Percentiles rank a stretch among this genome's conserved stretches.
These are phyloP conservation scores for Mesembryanthemum crystallinum DNA, from an alignment of 148 eudicot species.

Conservation along the genomic window DNA sequence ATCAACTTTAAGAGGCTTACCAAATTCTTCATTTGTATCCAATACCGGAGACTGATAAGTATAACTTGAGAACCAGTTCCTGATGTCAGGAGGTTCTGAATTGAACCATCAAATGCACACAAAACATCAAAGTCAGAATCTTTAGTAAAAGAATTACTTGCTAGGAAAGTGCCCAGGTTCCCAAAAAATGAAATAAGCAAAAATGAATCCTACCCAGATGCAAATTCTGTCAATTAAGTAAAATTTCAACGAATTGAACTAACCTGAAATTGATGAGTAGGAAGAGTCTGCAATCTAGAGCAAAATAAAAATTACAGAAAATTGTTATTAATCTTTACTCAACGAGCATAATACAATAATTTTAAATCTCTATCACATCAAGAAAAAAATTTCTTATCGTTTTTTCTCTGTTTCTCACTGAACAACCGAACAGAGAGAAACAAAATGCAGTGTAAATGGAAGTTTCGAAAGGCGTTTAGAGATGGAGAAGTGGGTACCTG, in stretches of 20 bases:
- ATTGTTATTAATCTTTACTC: neutral
- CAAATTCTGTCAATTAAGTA: neutral
- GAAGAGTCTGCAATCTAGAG: constrained; percentile 9
- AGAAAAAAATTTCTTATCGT: neutral
- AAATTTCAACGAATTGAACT: neutral
- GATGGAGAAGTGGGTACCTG: constrained; percentile 10
- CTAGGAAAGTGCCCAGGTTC: neutral
- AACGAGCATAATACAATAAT: neutral
- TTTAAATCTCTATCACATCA: neutral
- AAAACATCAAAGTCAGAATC: neutral
- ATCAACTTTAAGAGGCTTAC: constrained; percentile 24
- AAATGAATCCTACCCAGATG: neutral
- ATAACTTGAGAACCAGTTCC: constrained; percentile 77
- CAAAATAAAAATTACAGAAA: constrained; percentile 11
- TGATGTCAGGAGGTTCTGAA: constrained; percentile 61
- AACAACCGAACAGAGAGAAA: neutral
- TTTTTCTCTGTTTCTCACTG: neutral
- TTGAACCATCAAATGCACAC: constrained; percentile 12
- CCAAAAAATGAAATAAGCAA: neutral
- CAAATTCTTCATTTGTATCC: constrained; percentile 39
- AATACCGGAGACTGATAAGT: constrained; percentile 60
- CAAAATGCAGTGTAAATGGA: neutral
- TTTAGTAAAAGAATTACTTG: neutral
- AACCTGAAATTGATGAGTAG: constrained; percentile 22
- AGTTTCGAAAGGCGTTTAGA: neutral